Conservation (phyloP, 306 rosid species). For the Erythrophleum fordii region DNA sequence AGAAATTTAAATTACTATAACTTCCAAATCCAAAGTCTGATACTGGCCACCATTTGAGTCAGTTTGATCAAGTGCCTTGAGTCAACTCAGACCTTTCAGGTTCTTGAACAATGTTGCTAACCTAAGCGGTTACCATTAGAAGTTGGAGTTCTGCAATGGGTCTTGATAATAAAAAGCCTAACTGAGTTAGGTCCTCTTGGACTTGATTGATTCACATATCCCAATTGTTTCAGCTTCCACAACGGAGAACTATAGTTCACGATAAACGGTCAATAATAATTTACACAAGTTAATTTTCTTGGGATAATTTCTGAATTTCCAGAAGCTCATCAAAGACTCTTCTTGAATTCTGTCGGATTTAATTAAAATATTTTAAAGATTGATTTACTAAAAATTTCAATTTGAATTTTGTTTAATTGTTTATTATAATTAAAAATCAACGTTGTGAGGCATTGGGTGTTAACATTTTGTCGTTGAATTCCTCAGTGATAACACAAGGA, state of each 20-base stretch:
- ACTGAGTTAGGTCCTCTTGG: slow-evolving; percentile 1
- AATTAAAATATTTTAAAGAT: background rate
- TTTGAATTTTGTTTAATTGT: background rate
- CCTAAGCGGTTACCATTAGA: background rate
- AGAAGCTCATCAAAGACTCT: background rate
- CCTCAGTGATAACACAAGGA: background rate
- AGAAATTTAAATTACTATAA: background rate
- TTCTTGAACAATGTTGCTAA: background rate
- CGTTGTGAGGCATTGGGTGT: background rate
- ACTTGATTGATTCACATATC: background rate
- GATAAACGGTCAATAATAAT: background rate
- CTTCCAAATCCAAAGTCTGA: background rate
- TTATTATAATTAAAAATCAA: background rate
- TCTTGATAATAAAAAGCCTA: background rate
- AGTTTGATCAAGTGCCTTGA: background rate
- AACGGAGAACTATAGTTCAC: background rate
- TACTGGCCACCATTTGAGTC: background rate
- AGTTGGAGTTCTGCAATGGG: background rate
- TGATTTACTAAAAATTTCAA: background rate
- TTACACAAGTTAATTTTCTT: background rate
- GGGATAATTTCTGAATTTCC: background rate
- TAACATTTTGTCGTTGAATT: background rate
- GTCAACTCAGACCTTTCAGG: background rate
- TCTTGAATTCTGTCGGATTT: background rate
- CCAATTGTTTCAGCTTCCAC: background rate